A percentile compares a stretch with the other conserved stretches of the same genome.
These are phyloP conservation scores for Globisporangium solare DNA, from an alignment of 352 stramenopile genomes.

Conservation along the genomic window DNA sequence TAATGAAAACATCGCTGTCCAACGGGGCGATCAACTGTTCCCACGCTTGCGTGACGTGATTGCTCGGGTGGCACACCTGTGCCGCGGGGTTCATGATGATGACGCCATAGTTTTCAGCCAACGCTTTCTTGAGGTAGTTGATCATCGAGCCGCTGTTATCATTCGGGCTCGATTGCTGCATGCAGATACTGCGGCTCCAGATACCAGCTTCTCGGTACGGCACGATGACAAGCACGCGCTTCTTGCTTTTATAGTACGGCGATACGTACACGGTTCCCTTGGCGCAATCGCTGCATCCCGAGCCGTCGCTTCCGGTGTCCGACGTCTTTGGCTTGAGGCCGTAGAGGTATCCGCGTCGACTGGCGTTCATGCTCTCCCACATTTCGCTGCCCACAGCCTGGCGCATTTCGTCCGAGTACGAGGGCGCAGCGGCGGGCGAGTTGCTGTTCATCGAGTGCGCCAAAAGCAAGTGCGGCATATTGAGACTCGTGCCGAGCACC, in stretches of 20 bases:
- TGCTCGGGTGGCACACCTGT: constrained; percentile 64
- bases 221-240: constrained; percentile 75
- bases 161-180: constrained; percentile 50
- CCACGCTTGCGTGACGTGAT: constrained; percentile 77
- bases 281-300: constrained; percentile 43
- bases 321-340: constrained; percentile 23
- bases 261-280: constrained; percentile 75
- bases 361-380: constrained; percentile 16
- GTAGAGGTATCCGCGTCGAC: constrained; percentile 19
- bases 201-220: constrained; percentile 83
- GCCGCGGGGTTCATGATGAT: constrained; percentile 80
- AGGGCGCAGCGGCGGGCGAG: constrained; percentile 4
- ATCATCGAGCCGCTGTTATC: constrained; percentile 77
- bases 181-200: constrained; percentile 82
- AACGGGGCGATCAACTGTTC: constrained; percentile 70
- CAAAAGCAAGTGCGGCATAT: constrained; percentile 7
- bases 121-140: constrained; percentile 72
- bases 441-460: constrained; percentile 7
- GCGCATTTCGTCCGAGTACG: constrained; percentile 23
- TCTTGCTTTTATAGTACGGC: constrained; percentile 48
- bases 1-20: constrained; percentile 63
- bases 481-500: not conserved
- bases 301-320: constrained; percentile 23
- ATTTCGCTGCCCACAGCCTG: constrained; percentile 16
- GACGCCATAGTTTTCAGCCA: constrained; percentile 79